phyloP scores from a whole-genome alignment of 2,329 filamentous ascomycete species.

The Alternaria panax region DNA sequence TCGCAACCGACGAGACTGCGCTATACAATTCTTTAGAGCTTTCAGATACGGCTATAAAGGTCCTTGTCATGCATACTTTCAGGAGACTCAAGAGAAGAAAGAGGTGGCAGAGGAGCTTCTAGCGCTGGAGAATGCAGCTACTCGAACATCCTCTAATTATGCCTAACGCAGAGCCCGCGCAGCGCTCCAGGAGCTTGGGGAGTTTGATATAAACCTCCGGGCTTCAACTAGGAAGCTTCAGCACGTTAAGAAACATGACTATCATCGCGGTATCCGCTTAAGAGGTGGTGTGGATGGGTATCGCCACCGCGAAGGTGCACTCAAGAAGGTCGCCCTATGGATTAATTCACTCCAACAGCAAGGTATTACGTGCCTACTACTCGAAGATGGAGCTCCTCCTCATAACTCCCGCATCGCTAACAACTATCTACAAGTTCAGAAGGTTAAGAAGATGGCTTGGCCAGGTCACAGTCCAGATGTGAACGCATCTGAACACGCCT shows the following conservation, averaged over 20 bases:
- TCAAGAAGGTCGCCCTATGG: conserved; percentile 8
- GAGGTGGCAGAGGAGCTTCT: background rate
- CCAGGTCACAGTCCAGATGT: conserved; percentile 5
- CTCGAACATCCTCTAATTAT: background rate
- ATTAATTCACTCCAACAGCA: conserved; percentile 8
- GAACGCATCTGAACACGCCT: conserved; percentile 18
- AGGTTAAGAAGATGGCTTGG: conserved; percentile 8
- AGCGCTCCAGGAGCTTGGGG: background rate
- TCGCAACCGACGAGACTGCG: background rate
- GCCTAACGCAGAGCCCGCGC: background rate
- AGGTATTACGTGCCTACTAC: background rate
- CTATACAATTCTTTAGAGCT: conserved; percentile 6
- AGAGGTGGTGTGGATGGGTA: conserved; percentile 6
- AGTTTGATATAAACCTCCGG: background rate
- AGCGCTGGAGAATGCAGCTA: background rate
- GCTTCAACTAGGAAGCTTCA: background rate
- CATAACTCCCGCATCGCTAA: conserved; percentile 9
- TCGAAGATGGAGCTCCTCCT: conserved; percentile 14
- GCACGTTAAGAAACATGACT: conserved; percentile 9
- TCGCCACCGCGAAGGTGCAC: conserved; percentile 7
- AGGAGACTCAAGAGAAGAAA: conserved; percentile 4
- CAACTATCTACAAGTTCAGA: conserved; percentile 8
- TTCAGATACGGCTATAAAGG: conserved; percentile 12
- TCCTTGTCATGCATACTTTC: background rate
- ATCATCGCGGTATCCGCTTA: background rate